Percentiles rank a stretch among this genome's conserved stretches.
Conservation (phyloP, 2,329 filamentous ascomycete genomes). For the Colletotrichum godetiae region DNA sequence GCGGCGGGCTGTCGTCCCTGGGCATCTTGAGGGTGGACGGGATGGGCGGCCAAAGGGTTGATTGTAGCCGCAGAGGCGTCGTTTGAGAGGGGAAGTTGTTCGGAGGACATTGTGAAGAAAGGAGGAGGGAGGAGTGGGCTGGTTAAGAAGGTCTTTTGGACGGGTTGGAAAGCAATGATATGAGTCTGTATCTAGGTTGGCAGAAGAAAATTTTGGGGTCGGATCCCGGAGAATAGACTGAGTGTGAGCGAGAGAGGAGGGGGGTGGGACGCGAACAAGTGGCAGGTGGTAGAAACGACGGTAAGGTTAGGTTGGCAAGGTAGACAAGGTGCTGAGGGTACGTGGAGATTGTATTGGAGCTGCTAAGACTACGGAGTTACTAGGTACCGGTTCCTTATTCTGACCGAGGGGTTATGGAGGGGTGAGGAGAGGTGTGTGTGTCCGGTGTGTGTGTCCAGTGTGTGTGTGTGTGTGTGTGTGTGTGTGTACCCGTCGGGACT, state of each 20-base stretch:
- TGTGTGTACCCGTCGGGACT: not conserved
- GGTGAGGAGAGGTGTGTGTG: constrained; percentile 20
- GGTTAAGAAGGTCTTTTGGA: constrained; percentile 37
- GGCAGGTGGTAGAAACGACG: constrained; percentile 4
- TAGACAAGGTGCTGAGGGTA: constrained; percentile 21
- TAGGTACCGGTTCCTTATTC: constrained; percentile 12
- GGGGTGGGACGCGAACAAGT: constrained; percentile 28
- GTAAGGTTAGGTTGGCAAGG: not conserved
- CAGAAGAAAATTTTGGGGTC: constrained; percentile 38
- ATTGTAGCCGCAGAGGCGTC: constrained; percentile 39
- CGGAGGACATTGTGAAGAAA: constrained; percentile 48
- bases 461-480: constrained; percentile 1
- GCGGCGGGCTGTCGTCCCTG: constrained; percentile 72
- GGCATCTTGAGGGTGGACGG: constrained; percentile 61
- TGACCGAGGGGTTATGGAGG: not conserved
- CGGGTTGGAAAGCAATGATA: constrained; percentile 35
- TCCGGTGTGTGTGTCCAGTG: not conserved
- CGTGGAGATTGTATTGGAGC: constrained; percentile 21
- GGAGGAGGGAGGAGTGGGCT: constrained; percentile 43
- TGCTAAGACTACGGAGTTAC: constrained; percentile 27
- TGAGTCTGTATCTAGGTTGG: constrained; percentile 34
- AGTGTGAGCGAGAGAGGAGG: constrained; percentile 24
- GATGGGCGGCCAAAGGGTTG: constrained; percentile 46
- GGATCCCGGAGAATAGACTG: constrained; percentile 34
- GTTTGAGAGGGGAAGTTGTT: constrained; percentile 33